Conservation (phyloP, 495 filamentous ascomycete genomes). For the Aspergillus leporis region DNA sequence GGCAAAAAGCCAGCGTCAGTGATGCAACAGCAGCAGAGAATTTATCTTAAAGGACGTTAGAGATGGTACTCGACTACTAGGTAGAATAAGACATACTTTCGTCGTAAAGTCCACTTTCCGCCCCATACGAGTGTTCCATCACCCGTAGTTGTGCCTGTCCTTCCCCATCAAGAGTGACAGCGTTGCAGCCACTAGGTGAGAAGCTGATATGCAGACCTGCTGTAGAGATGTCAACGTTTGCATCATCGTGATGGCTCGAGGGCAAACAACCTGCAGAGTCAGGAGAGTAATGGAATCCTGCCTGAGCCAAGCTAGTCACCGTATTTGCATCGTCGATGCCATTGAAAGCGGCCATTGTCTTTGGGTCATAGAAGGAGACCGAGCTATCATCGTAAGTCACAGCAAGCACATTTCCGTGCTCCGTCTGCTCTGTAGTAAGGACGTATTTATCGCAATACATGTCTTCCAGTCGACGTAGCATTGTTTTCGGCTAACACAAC, state of each 20-base stretch:
- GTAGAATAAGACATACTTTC: conserved; percentile 34
- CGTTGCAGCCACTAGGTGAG: conserved; percentile 72
- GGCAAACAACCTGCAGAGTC: conserved; percentile 29
- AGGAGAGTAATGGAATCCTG: conserved; percentile 66
- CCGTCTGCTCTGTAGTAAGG: conserved; percentile 64
- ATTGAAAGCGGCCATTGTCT: conserved; percentile 64
- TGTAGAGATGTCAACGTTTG: conserved; percentile 6
- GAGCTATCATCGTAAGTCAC: conserved; percentile 75
- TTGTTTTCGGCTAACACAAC: conserved; percentile 50
- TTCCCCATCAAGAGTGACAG: conserved; percentile 64
- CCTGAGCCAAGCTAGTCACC: conserved; percentile 68
- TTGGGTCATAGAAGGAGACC: conserved; percentile 72
- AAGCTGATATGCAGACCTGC: conserved; percentile 66
- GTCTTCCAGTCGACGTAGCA: conserved; percentile 66
- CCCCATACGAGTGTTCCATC: conserved; percentile 55
- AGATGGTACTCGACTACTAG: neutral
- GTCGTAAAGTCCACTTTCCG: conserved; percentile 38
- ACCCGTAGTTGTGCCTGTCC: conserved; percentile 62
- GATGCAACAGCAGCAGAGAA: conserved; percentile 56
- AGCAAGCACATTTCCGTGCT: conserved; percentile 66
- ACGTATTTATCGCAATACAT: conserved; percentile 65
- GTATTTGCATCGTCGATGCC: conserved; percentile 60
- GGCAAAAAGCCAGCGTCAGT: conserved; percentile 60
- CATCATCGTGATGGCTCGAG: neutral
- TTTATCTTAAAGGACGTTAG: conserved; percentile 35